phyloP scores from a whole-genome alignment of 495 filamentous ascomycete genomes.

The Aspergillus sparsus region DNA sequence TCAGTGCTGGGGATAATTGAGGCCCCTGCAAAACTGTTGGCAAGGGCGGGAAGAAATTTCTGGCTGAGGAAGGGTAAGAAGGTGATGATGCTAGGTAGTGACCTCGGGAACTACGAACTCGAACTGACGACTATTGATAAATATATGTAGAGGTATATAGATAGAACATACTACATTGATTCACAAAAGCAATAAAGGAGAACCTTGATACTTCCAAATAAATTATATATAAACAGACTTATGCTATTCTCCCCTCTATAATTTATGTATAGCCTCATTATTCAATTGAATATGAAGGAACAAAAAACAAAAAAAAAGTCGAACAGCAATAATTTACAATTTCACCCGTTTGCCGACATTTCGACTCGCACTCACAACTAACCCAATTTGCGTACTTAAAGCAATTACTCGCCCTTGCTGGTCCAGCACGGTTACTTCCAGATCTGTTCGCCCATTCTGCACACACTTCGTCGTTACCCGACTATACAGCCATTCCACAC shows the following conservation, averaged over 20 bases:
- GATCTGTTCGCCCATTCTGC: slow-evolving; percentile 62
- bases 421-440: slow-evolving; percentile 64
- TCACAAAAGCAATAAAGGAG: no score
- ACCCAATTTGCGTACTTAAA: slow-evolving; percentile 60
- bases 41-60: slow-evolving; percentile 39
- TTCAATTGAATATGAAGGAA: slow-evolving; percentile 12
- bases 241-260: not conserved
- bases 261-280: slow-evolving; percentile 19
- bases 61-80: slow-evolving; percentile 42
- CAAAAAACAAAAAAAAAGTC: not conserved
- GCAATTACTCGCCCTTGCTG: slow-evolving; percentile 59
- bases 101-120: no score
- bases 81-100: slow-evolving; percentile 7
- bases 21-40: slow-evolving; percentile 37
- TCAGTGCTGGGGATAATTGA: slow-evolving; percentile 36
- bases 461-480: slow-evolving; percentile 59
- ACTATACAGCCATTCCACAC: slow-evolving; percentile 66
- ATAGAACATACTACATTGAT: not conserved
- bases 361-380: slow-evolving; percentile 57
- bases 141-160: slow-evolving; percentile 5
- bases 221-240: not conserved
- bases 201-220: no score
- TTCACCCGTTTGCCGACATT: slow-evolving; percentile 49
- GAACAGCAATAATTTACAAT: slow-evolving; percentile 29
- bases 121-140: not conserved